phyloP scores from a whole-genome alignment of 805 yeast genomes.

The Kuraishia capsulata region DNA sequence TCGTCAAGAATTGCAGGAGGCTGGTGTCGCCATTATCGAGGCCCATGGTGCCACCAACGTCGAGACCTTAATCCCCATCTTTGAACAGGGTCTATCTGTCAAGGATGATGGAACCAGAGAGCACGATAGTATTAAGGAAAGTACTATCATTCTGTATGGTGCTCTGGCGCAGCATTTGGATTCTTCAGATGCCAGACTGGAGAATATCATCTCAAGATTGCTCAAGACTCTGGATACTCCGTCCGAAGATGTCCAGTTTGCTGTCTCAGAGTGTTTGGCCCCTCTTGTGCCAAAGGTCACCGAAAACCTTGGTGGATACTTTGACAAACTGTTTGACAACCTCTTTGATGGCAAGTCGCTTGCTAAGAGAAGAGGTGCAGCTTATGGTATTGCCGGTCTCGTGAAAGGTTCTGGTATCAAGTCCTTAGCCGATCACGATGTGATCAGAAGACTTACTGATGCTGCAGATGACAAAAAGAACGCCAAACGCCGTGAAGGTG shows the following conservation, averaged over 20 bases:
- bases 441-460: constrained; percentile 64
- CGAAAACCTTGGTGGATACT: constrained; percentile 38
- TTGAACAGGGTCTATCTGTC: constrained; percentile 57
- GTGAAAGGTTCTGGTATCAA: constrained; percentile 85
- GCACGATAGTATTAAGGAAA: constrained; percentile 63
- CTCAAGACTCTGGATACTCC: constrained; percentile 75
- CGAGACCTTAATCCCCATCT: constrained; percentile 72
- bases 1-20: constrained; percentile 76
- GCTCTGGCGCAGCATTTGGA: constrained; percentile 80
- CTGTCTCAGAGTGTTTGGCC: constrained; percentile 78
- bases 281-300: constrained; percentile 56
- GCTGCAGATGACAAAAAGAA: constrained; percentile 86
- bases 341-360: constrained; percentile 42
- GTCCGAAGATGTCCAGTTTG: constrained; percentile 82
- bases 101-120: constrained; percentile 34
- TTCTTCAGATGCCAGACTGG: constrained; percentile 55
- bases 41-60: constrained; percentile 56
- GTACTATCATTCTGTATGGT: constrained; percentile 83
- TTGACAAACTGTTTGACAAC: constrained; percentile 50
- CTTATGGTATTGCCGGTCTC: constrained; percentile 91
- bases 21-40: constrained; percentile 72
- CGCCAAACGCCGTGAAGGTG: constrained; percentile 72
- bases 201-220: constrained; percentile 57
- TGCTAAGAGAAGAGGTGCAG: constrained; percentile 81
- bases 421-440: constrained; percentile 65